Conservation (phyloP, 163 green algal genomes). For the Prototheca wickerhamii region DNA sequence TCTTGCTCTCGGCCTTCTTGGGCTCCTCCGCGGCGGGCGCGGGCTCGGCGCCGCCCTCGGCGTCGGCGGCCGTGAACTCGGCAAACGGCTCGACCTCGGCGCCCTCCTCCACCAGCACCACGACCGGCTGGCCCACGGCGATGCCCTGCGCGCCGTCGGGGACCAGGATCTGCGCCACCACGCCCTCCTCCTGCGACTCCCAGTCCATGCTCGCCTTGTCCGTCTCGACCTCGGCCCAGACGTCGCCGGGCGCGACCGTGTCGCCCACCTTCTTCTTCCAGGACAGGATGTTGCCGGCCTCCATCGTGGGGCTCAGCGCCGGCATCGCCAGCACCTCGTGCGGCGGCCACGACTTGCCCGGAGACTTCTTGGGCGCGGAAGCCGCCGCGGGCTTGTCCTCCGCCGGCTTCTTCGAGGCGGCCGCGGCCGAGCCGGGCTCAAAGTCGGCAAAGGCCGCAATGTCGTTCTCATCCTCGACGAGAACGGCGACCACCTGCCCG, state of each 20-base stretch:
- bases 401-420: conserved; percentile 5
- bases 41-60: conserved; percentile 5
- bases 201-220: conserved; percentile 91
- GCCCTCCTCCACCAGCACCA: conserved; percentile 84
- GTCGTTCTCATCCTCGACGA: conserved; percentile 76
- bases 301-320: conserved; percentile 88
- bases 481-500: conserved; percentile 60
- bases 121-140: conserved; percentile 61
- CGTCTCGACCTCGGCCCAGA: conserved; percentile 84
- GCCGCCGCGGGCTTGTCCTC: conserved; percentile 3
- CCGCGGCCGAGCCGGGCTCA: conserved; percentile 10
- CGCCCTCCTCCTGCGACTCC: conserved; percentile 93
- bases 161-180: conserved; percentile 82
- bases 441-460: conserved; percentile 62
- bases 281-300: conserved; percentile 62
- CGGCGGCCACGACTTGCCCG: conserved; percentile 34
- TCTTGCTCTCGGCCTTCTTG: conserved; percentile 10
- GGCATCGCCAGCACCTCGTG: conserved; percentile 71
- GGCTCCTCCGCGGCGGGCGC: conserved; percentile 11
- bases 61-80: conserved; percentile 42
- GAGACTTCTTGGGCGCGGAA: background rate
- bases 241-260: conserved; percentile 59
- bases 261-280: conserved; percentile 69
- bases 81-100: conserved; percentile 50
- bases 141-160: conserved; percentile 64